Evolutionary conservation across 208 protist species (phyloP).

Genomic region (Wallacemonas sp.): DNA sequence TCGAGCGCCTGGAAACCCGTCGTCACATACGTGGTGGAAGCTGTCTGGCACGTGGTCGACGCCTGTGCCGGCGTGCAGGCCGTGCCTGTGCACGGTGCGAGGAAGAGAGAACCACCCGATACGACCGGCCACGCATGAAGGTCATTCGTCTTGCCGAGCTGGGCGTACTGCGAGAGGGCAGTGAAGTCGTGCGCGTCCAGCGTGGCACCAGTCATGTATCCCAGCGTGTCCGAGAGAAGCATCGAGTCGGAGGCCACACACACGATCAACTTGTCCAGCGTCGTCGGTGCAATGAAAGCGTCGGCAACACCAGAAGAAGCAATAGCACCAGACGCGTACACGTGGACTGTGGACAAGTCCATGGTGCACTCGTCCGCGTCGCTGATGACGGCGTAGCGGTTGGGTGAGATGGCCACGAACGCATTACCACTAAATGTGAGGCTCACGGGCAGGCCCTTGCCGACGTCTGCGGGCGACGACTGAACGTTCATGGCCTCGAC

Average conservation of each 20-base stretch:
- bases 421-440: constrained; percentile 28
- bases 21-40: constrained; percentile 22
- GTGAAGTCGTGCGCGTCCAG: constrained; percentile 31
- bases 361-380: constrained; percentile 15
- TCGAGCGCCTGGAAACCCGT: constrained; percentile 11
- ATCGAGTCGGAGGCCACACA: constrained; percentile 15
- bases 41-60: constrained; percentile 16
- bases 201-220: constrained; percentile 39
- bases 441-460: constrained; percentile 22
- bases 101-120: constrained; percentile 24
- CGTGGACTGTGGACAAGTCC: neutral
- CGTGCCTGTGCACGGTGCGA: constrained; percentile 29
- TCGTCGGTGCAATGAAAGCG: constrained; percentile 21
- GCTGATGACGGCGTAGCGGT: constrained; percentile 24
- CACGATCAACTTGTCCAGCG: neutral
- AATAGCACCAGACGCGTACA: constrained; percentile 31
- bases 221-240: constrained; percentile 22
- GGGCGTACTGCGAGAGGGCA: constrained; percentile 33
- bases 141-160: constrained; percentile 38
- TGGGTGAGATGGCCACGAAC: constrained; percentile 15
- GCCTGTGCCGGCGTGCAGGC: constrained; percentile 17
- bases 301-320: constrained; percentile 7
- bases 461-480: constrained; percentile 10
- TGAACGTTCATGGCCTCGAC: constrained; percentile 20
- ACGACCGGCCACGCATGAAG: constrained; percentile 31